Conservation (phyloP, 192 early-diverging fungal species). For the Entomortierella chlamydospora region DNA sequence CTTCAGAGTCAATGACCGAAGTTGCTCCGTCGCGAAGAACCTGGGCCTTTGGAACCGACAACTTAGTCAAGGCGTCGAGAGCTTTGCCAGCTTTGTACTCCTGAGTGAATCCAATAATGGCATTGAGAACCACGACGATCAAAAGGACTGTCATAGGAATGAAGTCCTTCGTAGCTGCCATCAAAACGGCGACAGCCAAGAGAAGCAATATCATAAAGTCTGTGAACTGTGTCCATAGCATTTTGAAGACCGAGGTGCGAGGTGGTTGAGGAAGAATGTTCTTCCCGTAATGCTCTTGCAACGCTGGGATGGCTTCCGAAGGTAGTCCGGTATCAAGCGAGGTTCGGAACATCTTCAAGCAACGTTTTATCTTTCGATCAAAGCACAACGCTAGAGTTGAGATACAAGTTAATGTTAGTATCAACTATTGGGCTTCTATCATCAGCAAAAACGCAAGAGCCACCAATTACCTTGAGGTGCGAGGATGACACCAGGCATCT, state of each 20-base stretch:
- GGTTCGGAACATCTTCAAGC: slow-evolving; percentile 88
- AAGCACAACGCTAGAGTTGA: slow-evolving; percentile 79
- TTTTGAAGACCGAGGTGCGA: slow-evolving; percentile 68
- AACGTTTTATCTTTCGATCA: slow-evolving; percentile 89
- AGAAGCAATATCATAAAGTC: slow-evolving; percentile 97
- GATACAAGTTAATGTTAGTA: too few species aligned
- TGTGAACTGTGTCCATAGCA: slow-evolving; percentile 89
- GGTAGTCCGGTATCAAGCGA: slow-evolving; percentile 75
- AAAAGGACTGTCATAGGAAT: slow-evolving; percentile 73
- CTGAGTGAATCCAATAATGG: slow-evolving; percentile 93
- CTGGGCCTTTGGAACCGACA: slow-evolving; percentile 75
- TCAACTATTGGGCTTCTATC: too few species aligned
- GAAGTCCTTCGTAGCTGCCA: slow-evolving; percentile 87
- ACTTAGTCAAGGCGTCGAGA: slow-evolving; percentile 77
- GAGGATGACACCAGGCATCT: slow-evolving; percentile 57
- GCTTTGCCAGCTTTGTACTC: slow-evolving; percentile 96
- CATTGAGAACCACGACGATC: slow-evolving; percentile 86
- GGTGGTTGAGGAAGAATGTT: slow-evolving; percentile 89
- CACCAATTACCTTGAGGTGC: slow-evolving; percentile 66
- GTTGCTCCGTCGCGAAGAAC: slow-evolving; percentile 79
- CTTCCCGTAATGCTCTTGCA: slow-evolving; percentile 83
- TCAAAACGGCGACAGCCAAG: slow-evolving; percentile 81
- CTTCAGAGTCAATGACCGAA: slow-evolving; percentile 69
- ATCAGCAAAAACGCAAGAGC: too few species aligned
- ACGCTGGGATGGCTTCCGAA: slow-evolving; percentile 62